Evolutionary conservation across 2,329 filamentous ascomycete genomes (phyloP), one percentile per base, ranked within the genome.

Genomic region (Paecilomyces niveus): DNA sequence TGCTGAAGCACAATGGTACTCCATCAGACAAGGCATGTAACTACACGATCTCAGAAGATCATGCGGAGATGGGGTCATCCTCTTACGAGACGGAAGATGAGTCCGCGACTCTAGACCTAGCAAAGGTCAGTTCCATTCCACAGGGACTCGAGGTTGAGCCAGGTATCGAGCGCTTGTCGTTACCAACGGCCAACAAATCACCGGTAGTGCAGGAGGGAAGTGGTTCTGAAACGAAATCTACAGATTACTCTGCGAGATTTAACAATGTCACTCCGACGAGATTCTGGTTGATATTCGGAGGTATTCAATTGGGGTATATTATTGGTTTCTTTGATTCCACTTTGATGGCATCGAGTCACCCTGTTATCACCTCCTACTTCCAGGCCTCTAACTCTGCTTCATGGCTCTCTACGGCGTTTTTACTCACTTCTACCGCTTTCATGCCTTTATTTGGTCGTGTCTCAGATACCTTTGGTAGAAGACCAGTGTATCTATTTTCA

Each of bases 361-460:
- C 89, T 0, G 88, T 90, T 58, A 91, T 93, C 61, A 92, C 89
- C 0, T 91, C 88, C 0, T 85, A 92, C 71, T 93, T 93, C 72
- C 78, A 86, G 61, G 83, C 88, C 54, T 89, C 89, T 32, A 91
- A 93, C 71, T 85, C 85, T 53, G 90, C 90, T 2, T 91, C 89
- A 1, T 94, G 90, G 90, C 79, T 93, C 3, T 91, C 89, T 1
- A 93, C 89, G 0, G 85, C 88, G 0, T 93, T 92, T 63, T 74
- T 93, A 35, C 79, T 94, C 39, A 91, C 89, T 0, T 89, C 85
- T 3, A 92, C 89, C 1, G 85, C 87, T 24, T 87, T 90, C 58
- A 87, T 92, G 72, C 89, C 90, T 0, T 75, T 93, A 1, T 83
- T 90, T 62, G 89, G 89, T 2, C 82, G 89, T 1, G 70, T 92